Evolutionary conservation across 2,329 filamentous ascomycete species (phyloP).

Genomic region (Hymenotorrendiella dingleyae): DNA sequence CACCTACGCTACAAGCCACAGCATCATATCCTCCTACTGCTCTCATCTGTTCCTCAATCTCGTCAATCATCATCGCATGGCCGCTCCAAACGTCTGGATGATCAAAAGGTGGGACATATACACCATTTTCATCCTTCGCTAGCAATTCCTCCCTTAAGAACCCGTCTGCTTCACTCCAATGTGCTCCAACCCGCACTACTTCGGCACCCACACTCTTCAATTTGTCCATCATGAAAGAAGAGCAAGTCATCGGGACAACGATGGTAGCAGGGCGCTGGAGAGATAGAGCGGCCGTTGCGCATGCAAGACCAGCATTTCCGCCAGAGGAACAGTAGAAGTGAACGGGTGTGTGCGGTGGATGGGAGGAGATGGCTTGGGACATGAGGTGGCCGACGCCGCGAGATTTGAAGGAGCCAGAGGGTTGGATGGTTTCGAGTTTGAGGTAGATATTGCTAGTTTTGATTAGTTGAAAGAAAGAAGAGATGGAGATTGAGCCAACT

Average conservation of each 20-base stretch:
- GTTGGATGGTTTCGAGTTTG: constrained; percentile 82
- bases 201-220: constrained; percentile 62
- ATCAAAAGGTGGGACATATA: constrained; percentile 68
- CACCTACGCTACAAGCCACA: constrained; percentile 72
- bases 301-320: constrained; percentile 79
- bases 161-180: constrained; percentile 64
- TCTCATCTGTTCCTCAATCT: constrained; percentile 25
- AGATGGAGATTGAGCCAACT: neutral
- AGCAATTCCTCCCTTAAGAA: constrained; percentile 57
- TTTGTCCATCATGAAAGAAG: constrained; percentile 65
- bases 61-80: constrained; percentile 50
- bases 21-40: constrained; percentile 47
- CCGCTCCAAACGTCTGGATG: constrained; percentile 63
- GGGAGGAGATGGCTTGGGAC: constrained; percentile 38
- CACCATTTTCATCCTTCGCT: constrained; percentile 37
- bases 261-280: constrained; percentile 66
- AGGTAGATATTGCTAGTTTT: constrained; percentile 57
- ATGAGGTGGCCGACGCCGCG: constrained; percentile 70
- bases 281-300: constrained; percentile 64
- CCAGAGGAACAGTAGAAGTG: constrained; percentile 79
- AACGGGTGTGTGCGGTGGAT: constrained; percentile 23
- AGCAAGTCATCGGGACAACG: constrained; percentile 62
- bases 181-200: constrained; percentile 62
- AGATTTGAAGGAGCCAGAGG: constrained; percentile 82
- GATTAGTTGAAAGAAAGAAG: neutral